A percentile compares a stretch with the other conserved stretches of the same genome.
Evolutionary conservation across 176 grass and related monocot species (phyloP).

Genomic region (Thinopyrum elongatum): DNA sequence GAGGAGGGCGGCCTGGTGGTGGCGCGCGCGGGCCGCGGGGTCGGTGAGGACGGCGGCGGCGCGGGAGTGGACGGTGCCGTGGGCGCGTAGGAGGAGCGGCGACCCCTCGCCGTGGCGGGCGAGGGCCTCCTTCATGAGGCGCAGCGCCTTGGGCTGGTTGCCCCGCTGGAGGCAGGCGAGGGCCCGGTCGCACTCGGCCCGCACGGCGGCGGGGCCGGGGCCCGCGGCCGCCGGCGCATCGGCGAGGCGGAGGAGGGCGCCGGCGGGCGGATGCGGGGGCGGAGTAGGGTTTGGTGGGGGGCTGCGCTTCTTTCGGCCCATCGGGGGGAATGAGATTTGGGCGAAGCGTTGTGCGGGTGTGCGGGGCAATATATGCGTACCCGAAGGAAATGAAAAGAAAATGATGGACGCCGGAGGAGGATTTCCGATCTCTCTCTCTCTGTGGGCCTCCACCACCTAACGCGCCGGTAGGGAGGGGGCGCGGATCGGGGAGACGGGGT

Average conservation of each 20-base stretch:
- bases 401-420: neutral
- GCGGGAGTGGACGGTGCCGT: conserved; percentile 65
- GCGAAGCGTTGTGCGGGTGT: neutral
- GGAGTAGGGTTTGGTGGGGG: conserved; percentile 66
- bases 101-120: conserved; percentile 41
- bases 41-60: conserved; percentile 59
- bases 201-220: conserved; percentile 19
- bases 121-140: conserved; percentile 63
- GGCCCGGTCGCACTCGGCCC: conserved; percentile 64
- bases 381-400: neutral
- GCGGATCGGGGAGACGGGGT: neutral
- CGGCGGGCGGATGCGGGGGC: neutral
- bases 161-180: conserved; percentile 56
- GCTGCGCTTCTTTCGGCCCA: conserved; percentile 83
- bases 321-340: conserved; percentile 43
- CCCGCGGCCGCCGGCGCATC: neutral
- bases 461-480: neutral
- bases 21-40: conserved; percentile 51
- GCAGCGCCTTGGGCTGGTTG: conserved; percentile 60
- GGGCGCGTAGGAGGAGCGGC: conserved; percentile 65
- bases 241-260: neutral
- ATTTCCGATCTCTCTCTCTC: neutral
- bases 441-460: neutral
- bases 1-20: conserved; percentile 53
- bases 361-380: neutral